Evolutionary conservation across 2,329 filamentous ascomycete species (phyloP), one percentile per base, ranked within the genome.

Genomic region (Scedosporium boydii): DNA sequence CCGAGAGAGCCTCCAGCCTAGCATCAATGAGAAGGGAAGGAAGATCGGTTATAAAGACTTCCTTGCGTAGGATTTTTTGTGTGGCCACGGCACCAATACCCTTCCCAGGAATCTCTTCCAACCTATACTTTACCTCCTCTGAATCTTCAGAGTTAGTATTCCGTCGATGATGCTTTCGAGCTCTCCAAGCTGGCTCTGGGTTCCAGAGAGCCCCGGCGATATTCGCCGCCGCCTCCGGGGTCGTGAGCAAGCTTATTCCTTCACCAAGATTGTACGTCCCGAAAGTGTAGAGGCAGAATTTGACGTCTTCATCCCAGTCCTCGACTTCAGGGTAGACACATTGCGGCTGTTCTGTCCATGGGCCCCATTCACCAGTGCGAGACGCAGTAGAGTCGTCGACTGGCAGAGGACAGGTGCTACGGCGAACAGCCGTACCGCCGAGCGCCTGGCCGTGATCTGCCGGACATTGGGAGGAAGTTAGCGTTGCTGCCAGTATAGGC

Each of bases 231-330:
- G 67, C 69, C 60, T 72, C 69, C 0, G 73, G 73, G 1, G 67
- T 73, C 6, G 73, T 71, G 56, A 76, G 66, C 29, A 76, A 63
- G 58, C 71, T 74, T 59, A 74, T 65, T n/a, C 73, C 74, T 41
- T 70, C 67, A 9, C 61, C 65, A 1, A 65, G 59, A 61, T 71
- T 68, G 16, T 38, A 58, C 14, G 55, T 58, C 16, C 55, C 55
- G 18, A 41, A 58, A 16, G 68, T 71, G 66, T 69, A 72, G 46
- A 66, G 66, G 65, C 71, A 72, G 65, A 66, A 71, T 27, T 58
- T 58, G 55, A 58, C 55, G 16, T 41, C 55, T 2, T 65, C 63
- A 34, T 62, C 56, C 9, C 59, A 51, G 21, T 58, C 55, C 16
- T 58, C 16, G 14, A 18, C 3, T 16, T 63, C 46, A 29, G 27